Conservation (phyloP, 179 eudicot species). For the Silene coronaria region DNA sequence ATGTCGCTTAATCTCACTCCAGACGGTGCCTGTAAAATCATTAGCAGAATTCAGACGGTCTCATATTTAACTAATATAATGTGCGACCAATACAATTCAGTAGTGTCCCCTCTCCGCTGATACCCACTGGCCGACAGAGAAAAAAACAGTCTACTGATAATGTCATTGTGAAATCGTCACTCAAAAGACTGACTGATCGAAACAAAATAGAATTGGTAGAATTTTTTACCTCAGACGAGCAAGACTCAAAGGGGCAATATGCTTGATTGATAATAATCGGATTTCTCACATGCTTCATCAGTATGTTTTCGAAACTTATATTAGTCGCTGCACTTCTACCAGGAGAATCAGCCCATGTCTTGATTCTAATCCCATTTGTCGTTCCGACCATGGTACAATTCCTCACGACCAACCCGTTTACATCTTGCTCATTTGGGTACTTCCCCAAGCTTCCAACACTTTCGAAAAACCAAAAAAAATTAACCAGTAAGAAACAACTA, state of each 20-base stretch:
- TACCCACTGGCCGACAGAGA: too few species aligned
- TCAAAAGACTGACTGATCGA: not conserved
- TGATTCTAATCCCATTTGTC: constrained; percentile 53
- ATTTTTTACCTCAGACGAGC: constrained; percentile 30
- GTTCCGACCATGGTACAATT: constrained; percentile 41
- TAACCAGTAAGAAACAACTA: not conserved
- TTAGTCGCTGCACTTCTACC: constrained; percentile 34
- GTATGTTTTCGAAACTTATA: constrained; percentile 41
- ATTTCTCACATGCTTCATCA: constrained; percentile 44
- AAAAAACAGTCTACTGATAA: too few species aligned
- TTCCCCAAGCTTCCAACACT: constrained; percentile 63
- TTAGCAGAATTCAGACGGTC: not conserved
- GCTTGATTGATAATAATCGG: constrained; percentile 54
- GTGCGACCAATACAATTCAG: too few species aligned
- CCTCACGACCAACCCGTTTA: constrained; percentile 37
- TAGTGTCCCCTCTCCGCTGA: too few species aligned
- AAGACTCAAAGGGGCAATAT: constrained; percentile 43
- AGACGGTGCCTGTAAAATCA: constrained; percentile 27
- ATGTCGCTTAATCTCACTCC: constrained; percentile 34
- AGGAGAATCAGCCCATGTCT: constrained; percentile 52
- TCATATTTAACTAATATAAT: too few species aligned
- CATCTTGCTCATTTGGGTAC: constrained; percentile 40
- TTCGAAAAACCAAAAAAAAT: not conserved
- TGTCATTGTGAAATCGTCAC: not conserved
- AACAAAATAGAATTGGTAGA: too few species aligned